phyloP scores from a whole-genome alignment of 306 rosid species.

The Trifolium dubium region DNA sequence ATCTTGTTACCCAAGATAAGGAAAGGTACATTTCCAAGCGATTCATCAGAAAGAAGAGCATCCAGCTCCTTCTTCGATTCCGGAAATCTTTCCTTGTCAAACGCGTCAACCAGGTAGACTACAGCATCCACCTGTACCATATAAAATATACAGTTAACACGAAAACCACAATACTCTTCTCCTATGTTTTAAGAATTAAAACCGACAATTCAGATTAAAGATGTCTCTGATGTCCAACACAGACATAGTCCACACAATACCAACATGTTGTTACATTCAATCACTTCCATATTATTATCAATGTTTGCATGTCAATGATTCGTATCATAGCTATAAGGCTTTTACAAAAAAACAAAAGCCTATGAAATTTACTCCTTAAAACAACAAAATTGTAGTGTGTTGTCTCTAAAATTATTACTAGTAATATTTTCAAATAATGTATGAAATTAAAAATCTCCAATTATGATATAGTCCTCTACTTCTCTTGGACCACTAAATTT shows the following conservation, averaged over 20 bases:
- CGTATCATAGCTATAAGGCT: neutral
- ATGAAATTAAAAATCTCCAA: neutral
- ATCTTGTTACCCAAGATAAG: constrained; percentile 86
- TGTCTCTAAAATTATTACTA: neutral
- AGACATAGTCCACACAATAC: neutral
- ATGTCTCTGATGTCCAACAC: neutral
- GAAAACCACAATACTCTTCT: neutral
- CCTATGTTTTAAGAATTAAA: too few relatives aligned
- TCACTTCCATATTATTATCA: neutral
- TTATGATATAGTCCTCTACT: neutral
- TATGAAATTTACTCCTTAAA: too few relatives aligned
- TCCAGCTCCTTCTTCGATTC: constrained; percentile 81
- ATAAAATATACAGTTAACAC: neutral
- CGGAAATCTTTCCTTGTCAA: constrained; percentile 69
- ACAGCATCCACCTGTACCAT: constrained; percentile 77
- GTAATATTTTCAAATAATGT: neutral
- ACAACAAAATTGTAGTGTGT: too few relatives aligned
- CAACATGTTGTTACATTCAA: neutral
- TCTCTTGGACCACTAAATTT: neutral
- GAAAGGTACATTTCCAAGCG: constrained; percentile 68
- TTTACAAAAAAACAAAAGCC: neutral
- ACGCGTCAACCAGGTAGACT: constrained; percentile 78
- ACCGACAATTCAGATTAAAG: neutral
- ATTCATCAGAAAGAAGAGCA: constrained; percentile 78
- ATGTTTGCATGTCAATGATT: neutral